Percentiles rank a stretch among this genome's conserved stretches.
Evolutionary conservation across 2,329 filamentous ascomycete genomes (phyloP).

Genomic region (Pseudopyrenochaeta lycopersici): DNA sequence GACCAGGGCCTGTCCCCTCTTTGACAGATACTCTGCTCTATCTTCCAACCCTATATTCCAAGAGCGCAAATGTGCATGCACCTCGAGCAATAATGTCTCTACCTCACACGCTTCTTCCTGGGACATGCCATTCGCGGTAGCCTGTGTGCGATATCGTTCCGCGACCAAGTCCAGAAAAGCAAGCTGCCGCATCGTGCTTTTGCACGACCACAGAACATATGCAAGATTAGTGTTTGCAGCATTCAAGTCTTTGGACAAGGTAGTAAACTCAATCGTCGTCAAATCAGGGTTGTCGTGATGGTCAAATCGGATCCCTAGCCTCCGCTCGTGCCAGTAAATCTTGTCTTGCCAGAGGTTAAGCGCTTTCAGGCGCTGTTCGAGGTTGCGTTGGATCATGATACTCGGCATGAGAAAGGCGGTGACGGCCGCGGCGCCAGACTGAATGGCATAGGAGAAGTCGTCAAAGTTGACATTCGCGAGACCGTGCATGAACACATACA

Average conservation of each 20-base stretch:
- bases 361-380: constrained; percentile 1
- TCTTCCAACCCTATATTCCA: constrained; percentile 21
- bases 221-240: constrained; percentile 13
- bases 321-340: constrained; percentile 13
- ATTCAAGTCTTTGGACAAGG: constrained; percentile 14
- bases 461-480: constrained; percentile 4
- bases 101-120: constrained; percentile 4
- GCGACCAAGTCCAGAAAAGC: constrained; percentile 23
- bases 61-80: constrained; percentile 10
- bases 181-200: constrained; percentile 8
- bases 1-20: constrained; percentile 20
- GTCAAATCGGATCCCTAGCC: constrained; percentile 14
- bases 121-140: constrained; percentile 2
- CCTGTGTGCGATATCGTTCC: constrained; percentile 9
- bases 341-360: constrained; percentile 9
- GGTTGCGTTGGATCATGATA: constrained; percentile 13
- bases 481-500: constrained; percentile 28
- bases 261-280: constrained; percentile 11
- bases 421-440: background rate
- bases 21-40: constrained; percentile 22
- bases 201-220: constrained; percentile 7
- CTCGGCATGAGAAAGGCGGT: constrained; percentile 19
- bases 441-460: background rate
- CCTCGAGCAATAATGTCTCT: constrained; percentile 7
- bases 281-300: background rate